phyloP scores from a whole-genome alignment of 1,284 basidiomycete species.

The Chalciporus piperatoides region DNA sequence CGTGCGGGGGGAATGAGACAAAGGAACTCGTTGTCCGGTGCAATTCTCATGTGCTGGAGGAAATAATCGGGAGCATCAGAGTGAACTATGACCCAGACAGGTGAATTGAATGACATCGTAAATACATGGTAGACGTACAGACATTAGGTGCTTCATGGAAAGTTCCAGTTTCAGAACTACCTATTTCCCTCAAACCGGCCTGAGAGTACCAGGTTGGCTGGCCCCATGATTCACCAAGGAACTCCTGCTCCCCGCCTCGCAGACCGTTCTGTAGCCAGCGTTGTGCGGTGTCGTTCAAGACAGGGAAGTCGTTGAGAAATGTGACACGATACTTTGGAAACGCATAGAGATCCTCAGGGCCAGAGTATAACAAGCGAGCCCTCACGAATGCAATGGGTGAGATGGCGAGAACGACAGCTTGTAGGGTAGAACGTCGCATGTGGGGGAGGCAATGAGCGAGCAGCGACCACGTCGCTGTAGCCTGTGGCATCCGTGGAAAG shows the following conservation, averaged over 20 bases:
- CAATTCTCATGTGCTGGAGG: constrained; percentile 70
- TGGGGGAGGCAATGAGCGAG: not conserved
- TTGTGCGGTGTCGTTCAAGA: constrained; percentile 70
- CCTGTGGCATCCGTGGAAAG: constrained; percentile 19
- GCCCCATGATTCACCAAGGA: constrained; percentile 63
- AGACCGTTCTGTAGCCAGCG: constrained; percentile 68
- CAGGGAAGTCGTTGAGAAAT: constrained; percentile 78
- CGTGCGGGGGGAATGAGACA: constrained; percentile 70
- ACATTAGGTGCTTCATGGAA: constrained; percentile 24
- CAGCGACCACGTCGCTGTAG: constrained; percentile 13
- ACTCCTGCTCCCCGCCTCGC: constrained; percentile 69
- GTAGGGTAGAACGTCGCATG: constrained; percentile 23
- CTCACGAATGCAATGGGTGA: constrained; percentile 24
- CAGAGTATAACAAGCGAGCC: constrained; percentile 57
- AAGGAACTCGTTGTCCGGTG: constrained; percentile 61
- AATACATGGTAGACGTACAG: constrained; percentile 27
- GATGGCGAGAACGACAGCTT: constrained; percentile 14
- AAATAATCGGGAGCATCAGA: constrained; percentile 35
- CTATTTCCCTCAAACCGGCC: constrained; percentile 51
- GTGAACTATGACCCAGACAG: constrained; percentile 13
- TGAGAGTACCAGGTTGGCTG: constrained; percentile 38
- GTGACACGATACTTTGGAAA: constrained; percentile 83
- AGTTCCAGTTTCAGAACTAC: constrained; percentile 40
- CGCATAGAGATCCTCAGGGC: constrained; percentile 76
- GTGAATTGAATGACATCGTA: constrained; percentile 12